phyloP scores from a whole-genome alignment of 1,284 basidiomycete species.

The Mycena sp. region DNA sequence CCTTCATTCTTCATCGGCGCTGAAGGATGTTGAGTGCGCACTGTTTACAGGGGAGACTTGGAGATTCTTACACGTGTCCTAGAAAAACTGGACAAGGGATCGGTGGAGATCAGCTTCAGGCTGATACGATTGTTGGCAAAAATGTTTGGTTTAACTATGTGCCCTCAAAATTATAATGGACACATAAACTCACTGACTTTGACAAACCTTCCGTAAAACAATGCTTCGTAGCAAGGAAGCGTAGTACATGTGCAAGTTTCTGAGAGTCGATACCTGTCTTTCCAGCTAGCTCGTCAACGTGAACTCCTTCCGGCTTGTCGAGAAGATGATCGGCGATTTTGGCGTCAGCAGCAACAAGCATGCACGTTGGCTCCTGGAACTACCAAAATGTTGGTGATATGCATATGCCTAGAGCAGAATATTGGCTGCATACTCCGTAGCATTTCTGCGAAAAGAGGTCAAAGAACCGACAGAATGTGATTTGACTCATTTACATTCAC shows the following conservation, averaged over 20 bases:
- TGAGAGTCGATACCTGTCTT: slow-evolving; percentile 36
- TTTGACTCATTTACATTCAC: slow-evolving; percentile 29
- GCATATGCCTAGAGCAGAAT: not conserved
- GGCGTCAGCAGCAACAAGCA: slow-evolving; percentile 32
- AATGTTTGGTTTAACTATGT: slow-evolving; percentile 15
- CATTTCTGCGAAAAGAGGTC: not conserved
- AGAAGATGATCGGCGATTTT: slow-evolving; percentile 44
- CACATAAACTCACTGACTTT: not conserved
- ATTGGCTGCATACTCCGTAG: not conserved
- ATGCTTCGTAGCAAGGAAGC: slow-evolving; percentile 47
- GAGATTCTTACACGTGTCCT: not conserved
- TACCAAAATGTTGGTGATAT: not conserved
- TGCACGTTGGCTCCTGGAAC: slow-evolving; percentile 27
- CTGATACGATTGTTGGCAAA: slow-evolving; percentile 21
- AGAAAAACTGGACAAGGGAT: not conserved
- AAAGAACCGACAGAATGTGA: not conserved
- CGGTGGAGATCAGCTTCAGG: slow-evolving; percentile 6
- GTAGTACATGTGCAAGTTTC: slow-evolving; percentile 45
- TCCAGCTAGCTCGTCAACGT: slow-evolving; percentile 36
- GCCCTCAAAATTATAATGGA: slow-evolving; percentile 17
- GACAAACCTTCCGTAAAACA: slow-evolving; percentile 46
- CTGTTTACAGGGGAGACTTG: slow-evolving; percentile 47
- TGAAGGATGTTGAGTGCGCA: slow-evolving; percentile 37
- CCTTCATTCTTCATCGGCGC: slow-evolving; percentile 42
- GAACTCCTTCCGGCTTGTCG: slow-evolving; percentile 40